A percentile compares a stretch with the other conserved stretches of the same genome.
Evolutionary conservation across 441 rosid species (phyloP).

Genomic region (Populus hybrid): DNA sequence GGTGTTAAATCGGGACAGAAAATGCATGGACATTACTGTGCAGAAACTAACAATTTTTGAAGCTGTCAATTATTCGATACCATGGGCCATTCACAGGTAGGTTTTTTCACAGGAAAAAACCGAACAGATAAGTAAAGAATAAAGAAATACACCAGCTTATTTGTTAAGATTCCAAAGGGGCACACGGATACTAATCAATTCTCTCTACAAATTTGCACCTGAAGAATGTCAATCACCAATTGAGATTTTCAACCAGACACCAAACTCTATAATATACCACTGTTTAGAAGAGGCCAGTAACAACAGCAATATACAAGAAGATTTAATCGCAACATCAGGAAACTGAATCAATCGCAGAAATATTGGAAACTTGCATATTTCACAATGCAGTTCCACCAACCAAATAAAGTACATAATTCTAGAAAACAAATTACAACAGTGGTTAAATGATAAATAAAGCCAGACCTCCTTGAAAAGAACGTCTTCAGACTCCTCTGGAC

Average conservation of each 20-base stretch:
- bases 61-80: neutral
- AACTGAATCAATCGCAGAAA: neutral
- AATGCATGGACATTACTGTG: neutral
- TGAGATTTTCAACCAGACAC: neutral
- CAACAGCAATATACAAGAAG: neutral
- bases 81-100: neutral
- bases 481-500: constrained; percentile 96
- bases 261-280: neutral
- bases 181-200: neutral
- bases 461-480: constrained; percentile 96
- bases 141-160: neutral
- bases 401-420: neutral
- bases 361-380: neutral
- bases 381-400: neutral
- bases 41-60: neutral
- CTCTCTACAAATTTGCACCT: neutral
- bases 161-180: neutral
- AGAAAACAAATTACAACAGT: neutral
- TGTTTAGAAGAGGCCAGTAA: neutral
- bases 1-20: too few species aligned
- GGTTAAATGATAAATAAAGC: constrained; percentile 17
- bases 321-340: neutral
- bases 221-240: constrained; percentile 2
- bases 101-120: neutral
- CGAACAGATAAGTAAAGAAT: neutral